Evolutionary conservation across 2,329 filamentous ascomycete genomes (phyloP), one percentile per base, ranked within the genome.

Genomic region (Podosphaera leucotricha): DNA sequence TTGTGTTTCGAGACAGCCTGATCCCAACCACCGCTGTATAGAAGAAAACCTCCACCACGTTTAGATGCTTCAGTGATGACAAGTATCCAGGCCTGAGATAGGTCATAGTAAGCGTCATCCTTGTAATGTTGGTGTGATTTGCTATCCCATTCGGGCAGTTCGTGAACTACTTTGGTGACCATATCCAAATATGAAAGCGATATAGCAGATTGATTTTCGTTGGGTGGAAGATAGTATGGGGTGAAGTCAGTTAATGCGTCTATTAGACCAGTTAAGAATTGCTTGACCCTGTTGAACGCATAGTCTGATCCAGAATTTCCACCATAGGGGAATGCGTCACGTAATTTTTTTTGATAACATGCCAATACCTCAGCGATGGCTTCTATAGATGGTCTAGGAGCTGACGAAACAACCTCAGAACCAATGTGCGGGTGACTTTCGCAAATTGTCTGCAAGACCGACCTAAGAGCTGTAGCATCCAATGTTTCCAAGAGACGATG

Each of bases 181-280:
- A 79, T 80, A 52, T 98, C 83, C 20, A 98, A 71, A 57, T 86
- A 98, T 54, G 77, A 76, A 41, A 98, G 68, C 1, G 86, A 93
- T 13, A 78, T 71, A 24, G 77, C 77, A n/a, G 81, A 67, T 57
- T 94, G 86, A 2, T 72, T 67, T 63, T 98, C 90, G 56, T 81
- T 80, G 0, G 90, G 90, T 11, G 90, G 90, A 2, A 98, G 74
- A 56, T 92, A 98, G 60, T 95, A 85, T 3, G 85, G 84, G 0
- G 86, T 95, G 58, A 92, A 98, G 57, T 98, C 90, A 59, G 80
- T 78, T 38, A 98, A 69, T 38, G 90, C 85, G 47, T 94, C 84
- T 47, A 94, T 74, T 20, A 98, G 71, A 46, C 83, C 77, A 21
- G 75, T 65, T 16, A 95, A 68, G 33, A 80, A 74, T 50, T 86